Conservation (phyloP, 1,284 basidiomycete species). For the Austroboletus novae-zelandiae region DNA sequence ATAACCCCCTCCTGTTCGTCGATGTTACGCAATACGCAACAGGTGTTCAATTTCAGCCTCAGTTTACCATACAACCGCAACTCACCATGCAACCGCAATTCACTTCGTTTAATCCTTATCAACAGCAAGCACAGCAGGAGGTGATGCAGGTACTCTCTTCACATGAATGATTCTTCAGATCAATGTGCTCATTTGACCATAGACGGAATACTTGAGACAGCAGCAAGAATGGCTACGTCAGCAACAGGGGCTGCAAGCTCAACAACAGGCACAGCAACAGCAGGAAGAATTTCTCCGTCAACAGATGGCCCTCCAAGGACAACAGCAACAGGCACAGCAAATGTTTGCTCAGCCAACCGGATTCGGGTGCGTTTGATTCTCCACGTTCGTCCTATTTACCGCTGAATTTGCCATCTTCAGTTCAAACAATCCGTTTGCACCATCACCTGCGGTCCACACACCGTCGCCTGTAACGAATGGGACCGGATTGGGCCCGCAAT, state of each 20-base stretch:
- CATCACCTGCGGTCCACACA: slow-evolving; percentile 37
- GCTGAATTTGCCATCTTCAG: slow-evolving; percentile 39
- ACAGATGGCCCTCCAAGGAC: slow-evolving; percentile 57
- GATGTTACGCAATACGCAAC: slow-evolving; percentile 61
- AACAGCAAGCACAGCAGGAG: slow-evolving; percentile 91
- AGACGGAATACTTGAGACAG: slow-evolving; percentile 72
- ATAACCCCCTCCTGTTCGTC: slow-evolving; percentile 65
- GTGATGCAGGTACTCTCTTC: slow-evolving; percentile 52
- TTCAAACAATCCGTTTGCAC: slow-evolving; percentile 91
- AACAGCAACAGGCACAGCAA: slow-evolving; percentile 55
- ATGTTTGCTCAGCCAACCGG: slow-evolving; percentile 66
- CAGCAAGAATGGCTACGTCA: slow-evolving; percentile 61
- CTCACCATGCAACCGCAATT: slow-evolving; percentile 63
- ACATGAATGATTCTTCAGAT: slow-evolving; percentile 1
- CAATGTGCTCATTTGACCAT: slow-evolving; percentile 2
- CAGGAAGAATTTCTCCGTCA: slow-evolving; percentile 69
- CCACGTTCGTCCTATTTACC: neutral
- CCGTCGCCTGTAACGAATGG: slow-evolving; percentile 35
- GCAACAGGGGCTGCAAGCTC: slow-evolving; percentile 44
- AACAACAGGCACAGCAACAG: slow-evolving; percentile 37
- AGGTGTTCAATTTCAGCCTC: slow-evolving; percentile 52
- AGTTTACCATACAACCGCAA: slow-evolving; percentile 73
- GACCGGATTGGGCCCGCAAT: slow-evolving; percentile 37
- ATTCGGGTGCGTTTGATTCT: slow-evolving; percentile 52
- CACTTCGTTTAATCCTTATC: slow-evolving; percentile 95